These are phyloP conservation scores for Wickerhamomyces xylosicus DNA, from an alignment of 805 yeast genomes.

Conservation along the genomic window DNA sequence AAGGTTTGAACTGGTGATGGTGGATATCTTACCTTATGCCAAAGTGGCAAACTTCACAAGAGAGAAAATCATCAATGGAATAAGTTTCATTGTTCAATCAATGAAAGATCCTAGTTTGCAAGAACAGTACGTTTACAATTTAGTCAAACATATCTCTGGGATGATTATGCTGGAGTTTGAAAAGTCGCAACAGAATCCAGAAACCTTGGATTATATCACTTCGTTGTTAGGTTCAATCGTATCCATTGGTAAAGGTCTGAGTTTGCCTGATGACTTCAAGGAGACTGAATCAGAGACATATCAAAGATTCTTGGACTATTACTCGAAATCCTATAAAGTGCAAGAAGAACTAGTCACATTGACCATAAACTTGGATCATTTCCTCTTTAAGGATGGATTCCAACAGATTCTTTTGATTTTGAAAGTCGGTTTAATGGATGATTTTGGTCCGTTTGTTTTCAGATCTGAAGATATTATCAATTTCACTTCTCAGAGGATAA, in stretches of 20 bases:
- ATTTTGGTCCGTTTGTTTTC: conserved; percentile 60
- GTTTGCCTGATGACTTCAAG: conserved; percentile 43
- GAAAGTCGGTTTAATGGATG: conserved; percentile 54
- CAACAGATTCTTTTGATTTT: conserved; percentile 37
- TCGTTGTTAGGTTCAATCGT: conserved; percentile 54
- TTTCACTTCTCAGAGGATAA: conserved; percentile 20
- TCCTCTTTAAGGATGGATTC: not conserved
- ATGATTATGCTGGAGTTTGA: conserved; percentile 9
- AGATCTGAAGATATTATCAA: conserved; percentile 27
- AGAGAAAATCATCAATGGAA: conserved; percentile 51
- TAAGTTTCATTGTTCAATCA: conserved; percentile 52
- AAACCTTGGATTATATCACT: conserved; percentile 33
- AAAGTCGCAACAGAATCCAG: conserved; percentile 9
- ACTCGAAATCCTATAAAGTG: conserved; percentile 43
- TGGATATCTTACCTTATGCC: conserved; percentile 33
- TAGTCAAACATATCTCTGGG: conserved; percentile 22
- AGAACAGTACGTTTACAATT: conserved; percentile 24
- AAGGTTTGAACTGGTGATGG: conserved; percentile 35
- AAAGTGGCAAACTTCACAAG: conserved; percentile 35
- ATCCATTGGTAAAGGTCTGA: conserved; percentile 65
- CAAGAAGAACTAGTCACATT: conserved; percentile 27
- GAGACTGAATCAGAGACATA: conserved; percentile 17
- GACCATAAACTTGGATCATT: conserved; percentile 15
- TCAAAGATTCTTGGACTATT: conserved; percentile 7
- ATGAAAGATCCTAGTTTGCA: conserved; percentile 36